phyloP scores from a whole-genome alignment of 2,329 filamentous ascomycete genomes.

The Cadophora sp. region DNA sequence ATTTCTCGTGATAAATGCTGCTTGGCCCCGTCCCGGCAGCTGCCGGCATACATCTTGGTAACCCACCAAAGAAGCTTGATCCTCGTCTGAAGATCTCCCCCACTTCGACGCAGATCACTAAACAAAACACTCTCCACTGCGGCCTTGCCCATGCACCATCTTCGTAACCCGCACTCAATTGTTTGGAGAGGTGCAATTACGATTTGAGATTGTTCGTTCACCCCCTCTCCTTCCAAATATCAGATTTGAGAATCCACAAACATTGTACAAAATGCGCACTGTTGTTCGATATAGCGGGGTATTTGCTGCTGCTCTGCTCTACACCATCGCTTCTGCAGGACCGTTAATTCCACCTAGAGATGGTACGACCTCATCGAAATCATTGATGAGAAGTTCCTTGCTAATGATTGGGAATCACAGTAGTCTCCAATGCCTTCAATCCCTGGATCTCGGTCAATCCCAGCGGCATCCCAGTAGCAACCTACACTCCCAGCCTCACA shows the following conservation, averaged over 20 bases:
- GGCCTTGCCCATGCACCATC: no score
- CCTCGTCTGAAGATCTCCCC: no score
- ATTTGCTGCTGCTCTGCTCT: neutral
- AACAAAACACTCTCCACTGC: no score
- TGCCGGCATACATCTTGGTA: no score
- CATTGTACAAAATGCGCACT: conserved; percentile 1
- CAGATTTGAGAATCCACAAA: neutral
- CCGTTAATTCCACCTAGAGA: neutral
- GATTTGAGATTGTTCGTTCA: no score
- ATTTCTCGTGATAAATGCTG: no score
- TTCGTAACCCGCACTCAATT: no score
- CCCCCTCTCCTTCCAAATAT: no score
- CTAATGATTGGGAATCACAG: neutral
- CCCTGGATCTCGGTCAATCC: conserved; percentile 41
- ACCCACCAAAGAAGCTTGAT: no score
- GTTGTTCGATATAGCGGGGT: neutral
- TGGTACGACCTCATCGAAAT: neutral
- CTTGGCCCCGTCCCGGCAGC: no score
- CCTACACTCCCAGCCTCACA: conserved; percentile 38
- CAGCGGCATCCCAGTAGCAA: conserved; percentile 37
- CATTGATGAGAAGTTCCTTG: neutral
- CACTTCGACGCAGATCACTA: no score
- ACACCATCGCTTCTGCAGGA: conserved; percentile 15
- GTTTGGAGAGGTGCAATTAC: no score
- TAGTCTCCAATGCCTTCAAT: conserved; percentile 25